Base-by-base conservation (phyloP, 2,329 filamentous ascomycete species). In the Colletotrichum simmondsii region DNA sequence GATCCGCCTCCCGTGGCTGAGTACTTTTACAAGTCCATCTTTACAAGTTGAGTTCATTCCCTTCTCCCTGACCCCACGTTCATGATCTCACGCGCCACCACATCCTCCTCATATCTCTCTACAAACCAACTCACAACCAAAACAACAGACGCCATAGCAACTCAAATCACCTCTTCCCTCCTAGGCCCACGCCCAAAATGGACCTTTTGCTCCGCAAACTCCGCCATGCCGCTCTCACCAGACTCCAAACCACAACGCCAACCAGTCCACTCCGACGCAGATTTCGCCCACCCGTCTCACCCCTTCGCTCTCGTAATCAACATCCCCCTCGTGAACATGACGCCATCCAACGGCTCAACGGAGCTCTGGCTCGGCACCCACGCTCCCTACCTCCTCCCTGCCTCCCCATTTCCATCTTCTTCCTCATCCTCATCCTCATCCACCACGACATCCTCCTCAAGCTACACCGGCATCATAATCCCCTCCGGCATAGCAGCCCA, bases 291-390 rank as follows among this genome's bases (percentile, higher is more conserved):
- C 72, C 90, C 88, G 0, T 73, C 79, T 0, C 85, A 87, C 71
- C 87, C 88, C 0, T 91, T 91, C 72, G 88, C 87, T 4, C 82
- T 89, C 16, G 86, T 89, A 2, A 78, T 89, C 74, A 91, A 91
- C 73, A 80, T 90, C 6, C 87, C 87, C 0, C 81, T 91, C 0
- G 81, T 89, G 14, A 81, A 84, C 37, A 87, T 88, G 78, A 85
- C 80, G 0, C 84, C 85, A 0, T 82, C 84, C 68, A 91, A 90
- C 75, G 89, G 88, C 1, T 86, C 86, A 2, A 91, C 89, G 0
- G 89, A 90, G 79, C 75, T 91, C n/a, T 91, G 89, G 89, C 84
- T 90, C 3, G 88, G 88, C 16, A 90, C 89, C 1, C 88, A 91
- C 74, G 78, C 71, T 1, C 42, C 42, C 3, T 11, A 19, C 19